Percentiles rank a stretch among this genome's conserved stretches.
phyloP scores from a whole-genome alignment of 306 rosid genomes.

The Begonia masoniana region DNA sequence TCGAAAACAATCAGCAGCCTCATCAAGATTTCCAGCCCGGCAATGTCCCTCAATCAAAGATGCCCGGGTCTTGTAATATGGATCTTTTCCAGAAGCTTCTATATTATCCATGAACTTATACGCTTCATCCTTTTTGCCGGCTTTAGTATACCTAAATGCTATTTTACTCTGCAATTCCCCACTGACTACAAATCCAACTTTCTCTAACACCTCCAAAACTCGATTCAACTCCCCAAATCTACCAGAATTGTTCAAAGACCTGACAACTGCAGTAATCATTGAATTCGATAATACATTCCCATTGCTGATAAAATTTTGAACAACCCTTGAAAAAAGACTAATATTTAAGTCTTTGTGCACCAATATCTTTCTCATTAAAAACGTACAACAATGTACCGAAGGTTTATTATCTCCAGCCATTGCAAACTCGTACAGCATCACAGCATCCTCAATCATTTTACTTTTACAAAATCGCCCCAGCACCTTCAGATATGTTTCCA shows the following conservation, averaged over 20 bases:
- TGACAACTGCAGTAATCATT: constrained; percentile 33
- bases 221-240: constrained; percentile 31
- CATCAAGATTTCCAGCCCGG: constrained; percentile 39
- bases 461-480: constrained; percentile 51
- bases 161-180: constrained; percentile 26
- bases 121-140: constrained; percentile 43
- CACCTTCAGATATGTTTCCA: constrained; percentile 44
- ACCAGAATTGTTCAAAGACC: constrained; percentile 49
- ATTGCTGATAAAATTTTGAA: constrained; percentile 31
- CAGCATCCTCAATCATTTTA: constrained; percentile 56
- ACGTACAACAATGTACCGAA: constrained; percentile 25
- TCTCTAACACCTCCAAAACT: constrained; percentile 61
- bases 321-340: constrained; percentile 33
- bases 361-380: constrained; percentile 46
- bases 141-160: constrained; percentile 32
- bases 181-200: constrained; percentile 35
- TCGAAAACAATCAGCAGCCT: constrained; percentile 40
- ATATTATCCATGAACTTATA: constrained; percentile 29
- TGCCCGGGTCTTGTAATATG: constrained; percentile 36
- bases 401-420: constrained; percentile 59
- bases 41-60: constrained; percentile 50
- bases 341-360: constrained; percentile 38
- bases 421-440: constrained; percentile 65
- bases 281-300: constrained; percentile 44
- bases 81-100: constrained; percentile 28